Conservation (phyloP, 352 stramenopile genomes). For the Phytophthora pini region DNA sequence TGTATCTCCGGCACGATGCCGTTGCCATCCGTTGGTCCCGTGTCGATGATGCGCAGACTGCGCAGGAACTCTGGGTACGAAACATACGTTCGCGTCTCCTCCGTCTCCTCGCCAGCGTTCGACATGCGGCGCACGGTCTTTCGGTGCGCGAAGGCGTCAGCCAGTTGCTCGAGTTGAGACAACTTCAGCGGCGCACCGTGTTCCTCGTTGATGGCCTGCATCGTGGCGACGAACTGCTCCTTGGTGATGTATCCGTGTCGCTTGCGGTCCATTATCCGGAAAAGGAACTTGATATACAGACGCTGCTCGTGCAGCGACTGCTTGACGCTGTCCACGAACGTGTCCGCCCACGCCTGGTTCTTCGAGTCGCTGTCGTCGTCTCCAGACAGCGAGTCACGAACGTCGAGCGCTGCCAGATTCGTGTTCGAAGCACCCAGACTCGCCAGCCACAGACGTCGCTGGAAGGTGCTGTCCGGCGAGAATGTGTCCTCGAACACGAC, state of each 20-base stretch:
- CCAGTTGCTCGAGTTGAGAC: slow-evolving; percentile 70
- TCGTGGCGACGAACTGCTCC: slow-evolving; percentile 73
- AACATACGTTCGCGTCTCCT: slow-evolving; percentile 48
- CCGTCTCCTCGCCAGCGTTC: slow-evolving; percentile 25
- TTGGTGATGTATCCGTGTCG: slow-evolving; percentile 68
- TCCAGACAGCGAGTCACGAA: slow-evolving; percentile 23
- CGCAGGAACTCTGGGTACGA: slow-evolving; percentile 80
- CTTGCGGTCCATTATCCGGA: slow-evolving; percentile 78
- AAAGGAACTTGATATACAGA: slow-evolving; percentile 83
- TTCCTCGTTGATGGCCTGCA: slow-evolving; percentile 82
- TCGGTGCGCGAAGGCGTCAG: slow-evolving; percentile 58
- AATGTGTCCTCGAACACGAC: slow-evolving; percentile 85
- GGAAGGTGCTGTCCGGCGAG: slow-evolving; percentile 67
- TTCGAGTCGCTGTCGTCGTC: slow-evolving; percentile 50
- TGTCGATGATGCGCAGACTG: slow-evolving; percentile 72
- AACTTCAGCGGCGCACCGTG: slow-evolving; percentile 64
- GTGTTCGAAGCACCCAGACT: slow-evolving; percentile 64
- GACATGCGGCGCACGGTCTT: slow-evolving; percentile 39
- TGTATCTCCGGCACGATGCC: slow-evolving; percentile 1
- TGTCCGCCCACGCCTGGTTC: slow-evolving; percentile 65
- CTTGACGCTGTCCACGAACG: slow-evolving; percentile 75
- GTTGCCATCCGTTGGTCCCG: slow-evolving; percentile 30
- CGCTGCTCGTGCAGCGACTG: slow-evolving; percentile 80
- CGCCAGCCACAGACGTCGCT: slow-evolving; percentile 66
- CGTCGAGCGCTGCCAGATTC: slow-evolving; percentile 45